Evolutionary conservation across 1,284 basidiomycete species (phyloP), one percentile per base, ranked within the genome.

Genomic region (Phylloporus sp.): DNA sequence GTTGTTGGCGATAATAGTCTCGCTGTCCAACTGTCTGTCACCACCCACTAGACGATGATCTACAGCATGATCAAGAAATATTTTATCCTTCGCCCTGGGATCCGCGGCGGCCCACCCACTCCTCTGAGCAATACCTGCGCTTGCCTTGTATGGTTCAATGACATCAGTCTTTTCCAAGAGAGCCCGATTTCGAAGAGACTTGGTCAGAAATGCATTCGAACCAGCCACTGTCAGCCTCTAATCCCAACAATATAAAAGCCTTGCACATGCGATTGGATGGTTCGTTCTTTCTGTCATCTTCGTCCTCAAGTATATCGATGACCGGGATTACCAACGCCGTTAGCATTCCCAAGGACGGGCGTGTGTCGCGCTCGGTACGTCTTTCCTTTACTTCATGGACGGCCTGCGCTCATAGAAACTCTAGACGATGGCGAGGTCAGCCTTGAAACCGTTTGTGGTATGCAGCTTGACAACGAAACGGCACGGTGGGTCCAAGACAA

Each of bases 151-250:
- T 15, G 41, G 39, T 32, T 32, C 32, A 32, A 15, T 41, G 39
- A 41, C 11, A 41, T 41, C 39, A 15, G 41, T 43, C 19, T 43
- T 19, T 43, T 15, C 41, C 15, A 43, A 17, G 41, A 43, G 41
- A 43, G 41, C 41, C 12, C 41, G 12, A 49, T 68, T 63, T 17
- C 41, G 10, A 67, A 64, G 20, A 12, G 7, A 10, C 52, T 68
- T 29, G n/a, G 52, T 66, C 63, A n/a, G 56, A 43, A 55, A 55
- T 62, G 12, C 35, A 71, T 65, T 55, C 3, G 25, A 60, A 32
- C 27, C 63, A 66, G 72, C 60, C 55, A 5, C 52, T 23, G 68
- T 67, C 60, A 72, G 73, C 71, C 65, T 60, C 64, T 27, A 0
- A 15, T 37, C 32, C 6, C 12, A 29, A 64, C 2, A 2, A 10